phyloP scores from a whole-genome alignment of 768 basidiomycete genomes.

The Saitozyma podzolica region DNA sequence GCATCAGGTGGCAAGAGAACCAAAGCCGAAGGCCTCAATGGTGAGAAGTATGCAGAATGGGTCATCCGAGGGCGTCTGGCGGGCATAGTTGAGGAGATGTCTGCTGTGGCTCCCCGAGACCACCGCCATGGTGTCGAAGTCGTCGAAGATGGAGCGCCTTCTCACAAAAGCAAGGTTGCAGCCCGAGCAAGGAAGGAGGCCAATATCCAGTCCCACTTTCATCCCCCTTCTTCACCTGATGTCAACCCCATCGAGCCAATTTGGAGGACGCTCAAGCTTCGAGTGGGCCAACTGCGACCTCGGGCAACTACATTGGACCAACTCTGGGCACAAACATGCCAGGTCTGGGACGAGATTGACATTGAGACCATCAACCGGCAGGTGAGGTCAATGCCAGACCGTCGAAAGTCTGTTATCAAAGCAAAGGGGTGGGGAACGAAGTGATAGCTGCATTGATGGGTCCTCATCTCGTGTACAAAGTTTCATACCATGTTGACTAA shows the following conservation, averaged over 20 bases:
- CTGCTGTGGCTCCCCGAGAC: neutral
- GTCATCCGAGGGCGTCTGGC: neutral
- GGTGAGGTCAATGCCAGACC: too few species aligned
- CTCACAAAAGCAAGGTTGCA: neutral
- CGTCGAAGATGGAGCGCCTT: neutral
- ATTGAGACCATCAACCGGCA: neutral
- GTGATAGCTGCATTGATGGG: too few species aligned
- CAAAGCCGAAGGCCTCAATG: too few species aligned
- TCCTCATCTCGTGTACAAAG: too few species aligned
- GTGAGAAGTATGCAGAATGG: too few species aligned
- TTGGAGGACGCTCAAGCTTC: neutral
- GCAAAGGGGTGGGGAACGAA: too few species aligned
- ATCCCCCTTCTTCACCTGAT: conserved; percentile 1
- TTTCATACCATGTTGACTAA: too few species aligned
- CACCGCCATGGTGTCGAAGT: neutral
- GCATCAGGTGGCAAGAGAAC: too few species aligned
- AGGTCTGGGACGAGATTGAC: neutral
- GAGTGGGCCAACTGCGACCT: neutral
- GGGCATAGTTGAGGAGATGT: neutral
- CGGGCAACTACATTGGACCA: neutral
- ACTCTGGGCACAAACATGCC: neutral
- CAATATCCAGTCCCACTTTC: neutral
- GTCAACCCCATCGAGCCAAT: neutral
- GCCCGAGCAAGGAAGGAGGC: neutral
- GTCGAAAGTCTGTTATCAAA: too few species aligned